A percentile compares a stretch with the other conserved stretches of the same genome.
phyloP scores from a whole-genome alignment of 1,139 yeast genomes.

The Saccharomyces hybrid region DNA sequence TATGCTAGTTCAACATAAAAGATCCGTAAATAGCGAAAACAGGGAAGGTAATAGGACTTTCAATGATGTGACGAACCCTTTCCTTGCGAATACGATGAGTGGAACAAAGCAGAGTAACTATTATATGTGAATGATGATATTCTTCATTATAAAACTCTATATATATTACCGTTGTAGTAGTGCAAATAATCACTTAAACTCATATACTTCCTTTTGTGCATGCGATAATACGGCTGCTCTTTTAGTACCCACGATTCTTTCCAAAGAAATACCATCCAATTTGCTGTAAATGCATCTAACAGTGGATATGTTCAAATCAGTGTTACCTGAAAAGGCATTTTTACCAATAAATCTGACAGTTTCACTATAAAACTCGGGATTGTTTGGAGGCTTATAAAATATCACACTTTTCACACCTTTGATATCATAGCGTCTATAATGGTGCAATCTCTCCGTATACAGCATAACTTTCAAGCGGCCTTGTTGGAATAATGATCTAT shows the following conservation, averaged over 20 bases:
- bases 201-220: slow-evolving; percentile 66
- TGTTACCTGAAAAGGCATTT: slow-evolving; percentile 36
- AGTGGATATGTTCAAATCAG: slow-evolving; percentile 57
- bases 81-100: neutral
- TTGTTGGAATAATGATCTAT: slow-evolving; percentile 57
- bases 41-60: neutral
- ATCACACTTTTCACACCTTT: slow-evolving; percentile 80
- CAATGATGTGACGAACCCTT: neutral
- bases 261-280: slow-evolving; percentile 75
- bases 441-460: slow-evolving; percentile 90
- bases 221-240: slow-evolving; percentile 64
- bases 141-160: neutral
- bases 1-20: neutral
- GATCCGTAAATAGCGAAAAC: neutral
- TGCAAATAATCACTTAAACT: slow-evolving; percentile 41
- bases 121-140: neutral
- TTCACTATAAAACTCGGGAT: slow-evolving; percentile 78
- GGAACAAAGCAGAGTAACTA: neutral
- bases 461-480: slow-evolving; percentile 67
- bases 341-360: slow-evolving; percentile 47
- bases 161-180: neutral
- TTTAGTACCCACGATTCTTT: slow-evolving; percentile 74
- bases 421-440: slow-evolving; percentile 76
- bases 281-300: slow-evolving; percentile 66
- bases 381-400: slow-evolving; percentile 78